Evolutionary conservation across 2,329 filamentous ascomycete genomes (phyloP).

Genomic region (Aspergillus fructus): DNA sequence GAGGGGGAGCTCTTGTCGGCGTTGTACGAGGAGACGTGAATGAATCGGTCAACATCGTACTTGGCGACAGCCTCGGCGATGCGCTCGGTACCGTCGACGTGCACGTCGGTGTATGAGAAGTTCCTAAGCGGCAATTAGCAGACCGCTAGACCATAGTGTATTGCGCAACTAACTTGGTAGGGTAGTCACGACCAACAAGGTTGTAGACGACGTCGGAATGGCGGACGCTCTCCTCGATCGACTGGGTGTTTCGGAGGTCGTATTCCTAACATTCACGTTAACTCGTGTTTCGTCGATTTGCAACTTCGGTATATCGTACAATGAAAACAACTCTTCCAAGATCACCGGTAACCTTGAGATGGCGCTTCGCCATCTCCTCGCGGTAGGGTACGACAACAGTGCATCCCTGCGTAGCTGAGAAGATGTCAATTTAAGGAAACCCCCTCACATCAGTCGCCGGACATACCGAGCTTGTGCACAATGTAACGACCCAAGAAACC

Average conservation of each 20-base stretch:
- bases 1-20: slow-evolving; percentile 76
- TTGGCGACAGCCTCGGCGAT: slow-evolving; percentile 94
- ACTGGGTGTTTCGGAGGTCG: slow-evolving; percentile 89
- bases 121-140: slow-evolving; percentile 62
- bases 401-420: slow-evolving; percentile 82
- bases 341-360: slow-evolving; percentile 94
- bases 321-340: slow-evolving; percentile 85
- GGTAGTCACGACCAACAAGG: slow-evolving; percentile 88
- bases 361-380: slow-evolving; percentile 96
- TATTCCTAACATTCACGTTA: slow-evolving; percentile 66
- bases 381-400: slow-evolving; percentile 91
- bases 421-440: slow-evolving; percentile 34
- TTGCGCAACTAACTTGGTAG: slow-evolving; percentile 75
- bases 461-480: slow-evolving; percentile 83
- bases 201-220: slow-evolving; percentile 99
- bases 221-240: slow-evolving; percentile 92
- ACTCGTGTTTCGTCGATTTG: not conserved
- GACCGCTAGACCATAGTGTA: not conserved
- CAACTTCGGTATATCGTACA: slow-evolving; percentile 45
- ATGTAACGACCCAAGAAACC: slow-evolving; percentile 96
- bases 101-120: slow-evolving; percentile 88
- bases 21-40: slow-evolving; percentile 95
- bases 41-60: slow-evolving; percentile 95
- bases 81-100: slow-evolving; percentile 86
- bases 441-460: not conserved